Percentiles rank a stretch among this genome's conserved stretches.
Conservation (phyloP, 305 asterid genomes). For the Fraxinus latifolia region DNA sequence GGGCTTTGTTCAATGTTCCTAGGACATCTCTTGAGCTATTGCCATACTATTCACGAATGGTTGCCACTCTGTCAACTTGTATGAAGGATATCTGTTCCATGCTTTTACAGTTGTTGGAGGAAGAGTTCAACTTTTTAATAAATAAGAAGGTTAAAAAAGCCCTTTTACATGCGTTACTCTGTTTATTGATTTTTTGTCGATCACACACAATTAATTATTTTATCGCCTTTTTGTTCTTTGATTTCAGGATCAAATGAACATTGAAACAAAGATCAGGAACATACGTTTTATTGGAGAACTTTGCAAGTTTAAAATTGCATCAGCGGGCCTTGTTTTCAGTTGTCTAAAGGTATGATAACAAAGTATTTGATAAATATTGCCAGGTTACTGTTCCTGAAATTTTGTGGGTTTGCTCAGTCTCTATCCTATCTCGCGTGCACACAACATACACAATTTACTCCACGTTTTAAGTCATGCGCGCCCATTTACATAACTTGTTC, state of each 20-base stretch:
- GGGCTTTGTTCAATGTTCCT: slow-evolving; percentile 95
- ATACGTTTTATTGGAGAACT: slow-evolving; percentile 97
- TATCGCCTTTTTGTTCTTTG: slow-evolving; percentile 15
- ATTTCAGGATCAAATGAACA: slow-evolving; percentile 97
- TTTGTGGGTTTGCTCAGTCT: slow-evolving; percentile 1
- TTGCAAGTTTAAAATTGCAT: slow-evolving; percentile 93
- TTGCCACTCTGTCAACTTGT: slow-evolving; percentile 91
- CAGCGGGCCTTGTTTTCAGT: slow-evolving; percentile 80
- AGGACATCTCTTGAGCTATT: slow-evolving; percentile 92
- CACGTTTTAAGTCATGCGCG: background rate
- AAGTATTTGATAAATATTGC: background rate
- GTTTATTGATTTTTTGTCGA: slow-evolving; percentile 8
- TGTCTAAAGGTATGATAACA: slow-evolving; percentile 73
- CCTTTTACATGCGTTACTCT: slow-evolving; percentile 11
- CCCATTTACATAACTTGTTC: background rate
- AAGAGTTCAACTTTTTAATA: slow-evolving; percentile 80
- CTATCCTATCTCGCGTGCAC: background rate
- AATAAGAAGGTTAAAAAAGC: slow-evolving; percentile 76
- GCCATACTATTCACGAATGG: slow-evolving; percentile 99
- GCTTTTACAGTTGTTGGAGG: slow-evolving; percentile 95
- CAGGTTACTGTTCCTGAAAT: background rate
- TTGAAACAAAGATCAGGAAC: slow-evolving; percentile 92
- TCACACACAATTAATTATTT: slow-evolving; percentile 20
- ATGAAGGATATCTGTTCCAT: slow-evolving; percentile 90
- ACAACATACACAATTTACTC: background rate